A percentile compares a stretch with the other conserved stretches of the same genome.
These are phyloP conservation scores for Rubus idaeus DNA, from an alignment of 306 rosid species.

Conservation along the genomic window DNA sequence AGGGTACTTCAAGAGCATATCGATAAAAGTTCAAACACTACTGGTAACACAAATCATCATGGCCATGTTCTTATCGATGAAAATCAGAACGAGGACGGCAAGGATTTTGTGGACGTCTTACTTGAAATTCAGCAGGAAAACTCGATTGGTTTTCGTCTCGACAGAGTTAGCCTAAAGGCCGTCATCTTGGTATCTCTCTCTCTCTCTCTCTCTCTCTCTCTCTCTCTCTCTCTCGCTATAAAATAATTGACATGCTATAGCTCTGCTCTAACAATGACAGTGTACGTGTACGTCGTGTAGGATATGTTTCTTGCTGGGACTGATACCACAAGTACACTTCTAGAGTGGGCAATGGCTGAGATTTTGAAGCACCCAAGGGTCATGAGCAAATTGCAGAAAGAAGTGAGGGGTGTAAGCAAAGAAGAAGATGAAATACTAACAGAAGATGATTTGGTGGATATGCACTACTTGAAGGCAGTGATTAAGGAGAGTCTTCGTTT, in stretches of 20 bases:
- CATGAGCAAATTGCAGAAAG: slow-evolving; percentile 2
- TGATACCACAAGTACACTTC: neutral
- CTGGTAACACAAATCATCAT: neutral
- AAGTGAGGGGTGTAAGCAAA: neutral
- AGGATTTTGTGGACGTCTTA: slow-evolving; percentile 55
- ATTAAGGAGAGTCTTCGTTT: slow-evolving; percentile 24
- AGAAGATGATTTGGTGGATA: neutral
- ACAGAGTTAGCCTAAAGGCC: slow-evolving; percentile 44
- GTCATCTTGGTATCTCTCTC: slow-evolving; percentile 32
- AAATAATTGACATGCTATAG: too few relatives aligned
- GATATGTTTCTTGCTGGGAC: slow-evolving; percentile 7
- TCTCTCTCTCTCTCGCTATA: too few relatives aligned
- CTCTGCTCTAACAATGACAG: neutral
- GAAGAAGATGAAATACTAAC: neutral
- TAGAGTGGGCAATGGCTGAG: slow-evolving; percentile 20
- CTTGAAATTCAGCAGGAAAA: slow-evolving; percentile 34
- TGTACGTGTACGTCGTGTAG: neutral
- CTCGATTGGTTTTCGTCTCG: slow-evolving; percentile 34
- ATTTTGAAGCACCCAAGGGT: slow-evolving; percentile 10
- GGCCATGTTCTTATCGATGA: neutral
- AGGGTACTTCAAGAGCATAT: slow-evolving; percentile 45
- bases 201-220: too few relatives aligned
- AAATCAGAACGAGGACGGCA: slow-evolving; percentile 3
- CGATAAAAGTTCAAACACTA: neutral
- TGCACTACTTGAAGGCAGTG: slow-evolving; percentile 34